Evolutionary conservation across 2,329 filamentous ascomycete species (phyloP), one percentile per base, ranked within the genome.

Genomic region (Clarireedia sp.): DNA sequence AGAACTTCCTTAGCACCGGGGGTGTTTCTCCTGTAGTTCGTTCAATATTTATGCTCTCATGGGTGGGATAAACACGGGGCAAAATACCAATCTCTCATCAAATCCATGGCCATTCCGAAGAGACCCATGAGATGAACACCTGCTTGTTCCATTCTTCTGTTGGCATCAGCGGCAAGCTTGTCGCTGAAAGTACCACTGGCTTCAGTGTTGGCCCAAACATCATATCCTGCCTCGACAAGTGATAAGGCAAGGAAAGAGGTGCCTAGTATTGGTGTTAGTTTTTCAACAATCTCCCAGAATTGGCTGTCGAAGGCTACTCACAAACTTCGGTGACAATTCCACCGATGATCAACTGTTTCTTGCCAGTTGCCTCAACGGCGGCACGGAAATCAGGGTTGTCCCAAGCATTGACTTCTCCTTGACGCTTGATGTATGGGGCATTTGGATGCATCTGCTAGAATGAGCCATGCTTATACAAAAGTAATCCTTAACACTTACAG

Each of bases 311-410:
- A 37, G n/a, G 2, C 10, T 16, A 69, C 67, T 58, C 68, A 77
- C 85, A 89, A 57, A 90, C 86, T 67, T 90, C 87, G 0, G 87
- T 90, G 2, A 81, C 78, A 63, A 90, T 88, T 7, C 87, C 86
- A 2, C 75, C 85, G 16, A 91, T 69, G 65, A 90, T 86, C 63
- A 90, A 73, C 68, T 90, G 87, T 29, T 76, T 82, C 68, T 82
- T 83, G 56, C 79, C 79, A 3, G 84, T 79, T 1, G 83, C 84
- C 60, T 76, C 71, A 58, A 90, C 76, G 2, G 87, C 86, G 1
- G 74, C 74, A 37, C 78, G 78, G 73, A 90, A 89, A 0, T 86
- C 79, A 2, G 76, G 62, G 63, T 88, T 89, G 66, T 90, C 87
- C 87, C 85, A 89, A 2, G 87, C 86, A 66, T 89, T 80, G 64